phyloP scores from a whole-genome alignment of 2,329 filamentous ascomycete genomes.

The Mycosphaerelloides madeirae region DNA sequence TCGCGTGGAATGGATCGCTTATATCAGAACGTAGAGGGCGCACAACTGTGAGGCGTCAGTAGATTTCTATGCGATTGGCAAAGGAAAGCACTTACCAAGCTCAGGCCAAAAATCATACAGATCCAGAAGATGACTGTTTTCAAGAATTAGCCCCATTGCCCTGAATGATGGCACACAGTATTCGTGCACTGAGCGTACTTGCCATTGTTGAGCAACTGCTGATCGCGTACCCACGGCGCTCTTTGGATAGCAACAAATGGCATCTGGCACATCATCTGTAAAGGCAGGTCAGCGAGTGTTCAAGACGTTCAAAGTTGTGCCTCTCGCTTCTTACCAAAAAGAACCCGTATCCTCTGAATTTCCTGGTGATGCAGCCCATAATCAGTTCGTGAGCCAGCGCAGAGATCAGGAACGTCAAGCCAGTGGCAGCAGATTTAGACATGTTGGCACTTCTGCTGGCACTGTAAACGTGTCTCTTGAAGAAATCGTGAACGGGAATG shows the following conservation, averaged over 20 bases:
- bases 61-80: too few relatives aligned
- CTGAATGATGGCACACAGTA: too few relatives aligned
- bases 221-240: constrained; percentile 67
- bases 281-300: too few relatives aligned
- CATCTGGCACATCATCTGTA: constrained; percentile 97
- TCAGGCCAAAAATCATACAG: constrained; percentile 35
- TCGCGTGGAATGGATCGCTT: constrained; percentile 12
- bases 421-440: constrained; percentile 70
- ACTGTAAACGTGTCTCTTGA: constrained; percentile 88
- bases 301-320: too few relatives aligned
- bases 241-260: constrained; percentile 91
- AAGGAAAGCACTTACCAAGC: constrained; percentile 26
- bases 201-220: constrained; percentile 64
- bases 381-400: constrained; percentile 90
- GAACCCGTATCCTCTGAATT: constrained; percentile 90
- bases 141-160: constrained; percentile 8
- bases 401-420: constrained; percentile 87
- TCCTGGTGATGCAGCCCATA: constrained; percentile 97
- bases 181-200: too few relatives aligned
- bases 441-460: constrained; percentile 67
- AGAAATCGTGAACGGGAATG: constrained; percentile 92
- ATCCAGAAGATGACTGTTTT: constrained; percentile 28
- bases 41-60: constrained; percentile 46
- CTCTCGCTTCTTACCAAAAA: too few relatives aligned
- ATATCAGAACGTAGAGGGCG: constrained; percentile 57